A percentile compares a stretch with the other conserved stretches of the same genome.
phyloP scores from a whole-genome alignment of 2,329 filamentous ascomycete species.

The Immersiporthe knoxdaviesiana region DNA sequence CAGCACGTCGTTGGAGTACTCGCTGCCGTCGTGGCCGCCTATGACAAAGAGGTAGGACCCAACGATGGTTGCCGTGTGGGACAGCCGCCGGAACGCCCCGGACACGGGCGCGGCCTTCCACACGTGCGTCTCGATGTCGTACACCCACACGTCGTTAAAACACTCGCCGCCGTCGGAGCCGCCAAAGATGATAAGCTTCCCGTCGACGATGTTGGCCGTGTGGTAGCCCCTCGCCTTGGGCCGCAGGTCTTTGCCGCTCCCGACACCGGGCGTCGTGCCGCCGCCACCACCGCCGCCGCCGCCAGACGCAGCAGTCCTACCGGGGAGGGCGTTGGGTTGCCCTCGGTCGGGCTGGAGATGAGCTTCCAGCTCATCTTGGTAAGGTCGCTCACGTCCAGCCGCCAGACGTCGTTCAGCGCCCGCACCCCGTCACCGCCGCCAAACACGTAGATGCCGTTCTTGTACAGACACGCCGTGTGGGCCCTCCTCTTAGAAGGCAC shows the following conservation, averaged over 20 bases:
- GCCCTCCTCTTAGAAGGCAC: slow-evolving; percentile 65
- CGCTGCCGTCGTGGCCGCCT: slow-evolving; percentile 70
- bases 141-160: slow-evolving; percentile 75
- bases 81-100: slow-evolving; percentile 65
- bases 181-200: slow-evolving; percentile 72
- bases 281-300: neutral
- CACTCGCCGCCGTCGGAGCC: slow-evolving; percentile 73
- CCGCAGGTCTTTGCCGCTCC: slow-evolving; percentile 42
- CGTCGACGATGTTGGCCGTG: slow-evolving; percentile 73
- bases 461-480: slow-evolving; percentile 73
- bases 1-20: slow-evolving; percentile 71
- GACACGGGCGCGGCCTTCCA: slow-evolving; percentile 65
- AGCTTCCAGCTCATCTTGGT: slow-evolving; percentile 71
- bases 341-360: slow-evolving; percentile 51
- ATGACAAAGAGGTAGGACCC: slow-evolving; percentile 72
- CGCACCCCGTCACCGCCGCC: slow-evolving; percentile 72
- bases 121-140: slow-evolving; percentile 64
- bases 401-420: slow-evolving; percentile 72
- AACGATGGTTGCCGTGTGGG: slow-evolving; percentile 70
- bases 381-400: slow-evolving; percentile 69
- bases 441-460: slow-evolving; percentile 73
- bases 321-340: slow-evolving; percentile 32
- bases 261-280: slow-evolving; percentile 10
- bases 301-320: slow-evolving; percentile 30
- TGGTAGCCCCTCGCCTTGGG: slow-evolving; percentile 72